Evolutionary conservation across 2,329 filamentous ascomycete genomes (phyloP).

Genomic region (Chalaropsis ovoidea): DNA sequence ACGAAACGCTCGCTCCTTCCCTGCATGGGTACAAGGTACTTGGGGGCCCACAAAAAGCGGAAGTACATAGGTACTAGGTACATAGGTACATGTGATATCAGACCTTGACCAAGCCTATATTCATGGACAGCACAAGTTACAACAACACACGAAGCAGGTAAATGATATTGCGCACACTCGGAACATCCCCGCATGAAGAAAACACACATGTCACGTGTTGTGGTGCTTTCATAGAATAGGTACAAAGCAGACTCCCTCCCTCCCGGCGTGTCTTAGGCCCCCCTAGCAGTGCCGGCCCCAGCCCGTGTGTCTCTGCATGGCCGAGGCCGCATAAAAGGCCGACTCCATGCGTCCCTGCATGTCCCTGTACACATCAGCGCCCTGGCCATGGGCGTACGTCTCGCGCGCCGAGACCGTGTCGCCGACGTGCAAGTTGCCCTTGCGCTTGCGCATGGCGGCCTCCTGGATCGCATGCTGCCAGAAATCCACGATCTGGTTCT

Average conservation of each 20-base stretch:
- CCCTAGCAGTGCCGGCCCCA: slow-evolving; percentile 7
- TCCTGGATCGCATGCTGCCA: slow-evolving; percentile 52
- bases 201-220: too few relatives aligned
- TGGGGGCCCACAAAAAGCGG: not conserved
- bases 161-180: too few relatives aligned
- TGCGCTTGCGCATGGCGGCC: slow-evolving; percentile 48
- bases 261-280: not conserved
- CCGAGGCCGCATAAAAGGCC: not conserved
- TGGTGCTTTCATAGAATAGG: too few relatives aligned
- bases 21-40: not conserved
- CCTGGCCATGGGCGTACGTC: slow-evolving; percentile 39
- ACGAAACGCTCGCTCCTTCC: not conserved
- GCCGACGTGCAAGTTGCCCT: slow-evolving; percentile 46
- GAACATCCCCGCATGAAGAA: too few relatives aligned
- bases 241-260: too few relatives aligned
- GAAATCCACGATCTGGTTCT: slow-evolving; percentile 51
- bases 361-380: slow-evolving; percentile 45
- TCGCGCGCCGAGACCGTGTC: slow-evolving; percentile 33
- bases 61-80: not conserved
- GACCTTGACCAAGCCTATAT: too few relatives aligned
- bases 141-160: too few relatives aligned
- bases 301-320: slow-evolving; percentile 11
- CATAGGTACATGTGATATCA: not conserved
- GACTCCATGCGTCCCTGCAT: slow-evolving; percentile 46
- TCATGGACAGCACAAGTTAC: too few relatives aligned